Percentiles rank a stretch among this genome's conserved stretches.
These are phyloP conservation scores for Starmerella sp. DNA, from an alignment of 805 yeast species.

Conservation along the genomic window DNA sequence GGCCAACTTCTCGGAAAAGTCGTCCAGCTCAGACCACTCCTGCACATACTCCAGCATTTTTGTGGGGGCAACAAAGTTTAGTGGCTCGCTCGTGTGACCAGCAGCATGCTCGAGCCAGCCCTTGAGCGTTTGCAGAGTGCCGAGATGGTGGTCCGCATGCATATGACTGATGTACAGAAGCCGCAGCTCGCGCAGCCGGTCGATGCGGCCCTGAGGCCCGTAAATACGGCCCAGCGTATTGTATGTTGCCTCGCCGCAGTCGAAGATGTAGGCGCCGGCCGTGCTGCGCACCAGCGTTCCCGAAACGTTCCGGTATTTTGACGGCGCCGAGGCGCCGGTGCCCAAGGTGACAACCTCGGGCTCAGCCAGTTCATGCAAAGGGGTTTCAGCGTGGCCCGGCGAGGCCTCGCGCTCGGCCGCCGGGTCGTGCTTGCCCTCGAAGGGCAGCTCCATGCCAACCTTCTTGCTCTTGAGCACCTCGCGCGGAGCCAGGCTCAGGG, in stretches of 20 bases:
- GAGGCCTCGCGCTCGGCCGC: background rate
- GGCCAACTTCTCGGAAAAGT: constrained; percentile 26
- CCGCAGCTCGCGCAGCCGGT: constrained; percentile 48
- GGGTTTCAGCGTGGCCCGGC: background rate
- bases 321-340: constrained; percentile 87
- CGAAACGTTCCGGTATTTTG: constrained; percentile 72
- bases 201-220: constrained; percentile 35
- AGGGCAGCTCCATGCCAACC: background rate
- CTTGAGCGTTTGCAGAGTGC: constrained; percentile 55
- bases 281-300: constrained; percentile 72
- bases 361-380: constrained; percentile 14
- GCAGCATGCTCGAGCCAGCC: constrained; percentile 41
- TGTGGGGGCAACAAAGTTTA: constrained; percentile 66
- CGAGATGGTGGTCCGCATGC: constrained; percentile 96
- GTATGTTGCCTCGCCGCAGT: constrained; percentile 91
- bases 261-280: constrained; percentile 46
- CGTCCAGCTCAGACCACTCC: constrained; percentile 45
- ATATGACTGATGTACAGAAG: constrained; percentile 71
- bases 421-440: background rate
- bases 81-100: constrained; percentile 4
- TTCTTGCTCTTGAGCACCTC: background rate
- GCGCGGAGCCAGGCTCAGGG: constrained; percentile 11
- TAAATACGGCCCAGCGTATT: constrained; percentile 59
- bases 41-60: constrained; percentile 52
- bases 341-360: constrained; percentile 66